phyloP scores from a whole-genome alignment of 495 filamentous ascomycete genomes.

The Neurospora cerealis region DNA sequence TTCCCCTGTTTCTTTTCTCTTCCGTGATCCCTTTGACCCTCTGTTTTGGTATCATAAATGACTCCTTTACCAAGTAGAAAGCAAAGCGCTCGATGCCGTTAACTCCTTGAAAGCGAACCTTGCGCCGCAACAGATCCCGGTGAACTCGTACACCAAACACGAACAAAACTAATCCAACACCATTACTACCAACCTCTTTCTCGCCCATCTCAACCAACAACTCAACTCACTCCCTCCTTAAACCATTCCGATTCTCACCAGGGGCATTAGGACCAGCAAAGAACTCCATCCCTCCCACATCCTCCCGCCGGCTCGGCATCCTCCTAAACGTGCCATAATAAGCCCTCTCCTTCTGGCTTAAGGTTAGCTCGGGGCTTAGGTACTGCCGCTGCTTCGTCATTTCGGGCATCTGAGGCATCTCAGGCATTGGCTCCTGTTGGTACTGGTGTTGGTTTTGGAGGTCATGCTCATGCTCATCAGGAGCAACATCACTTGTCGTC shows the following conservation, averaged over 20 bases:
- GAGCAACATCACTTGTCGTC: neutral
- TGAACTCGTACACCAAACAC: neutral
- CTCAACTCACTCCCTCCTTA: neutral
- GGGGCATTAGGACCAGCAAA: neutral
- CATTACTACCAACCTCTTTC: neutral
- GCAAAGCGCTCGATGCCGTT: neutral
- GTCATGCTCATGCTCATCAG: too few relatives aligned
- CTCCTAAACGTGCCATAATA: neutral
- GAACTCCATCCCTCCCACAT: neutral
- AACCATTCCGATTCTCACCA: neutral
- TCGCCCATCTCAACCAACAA: neutral
- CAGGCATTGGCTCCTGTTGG: neutral
- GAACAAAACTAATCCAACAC: neutral
- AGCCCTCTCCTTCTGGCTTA: neutral
- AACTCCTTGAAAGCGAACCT: neutral
- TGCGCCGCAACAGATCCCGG: neutral
- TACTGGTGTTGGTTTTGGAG: too few relatives aligned
- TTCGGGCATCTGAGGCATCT: neutral
- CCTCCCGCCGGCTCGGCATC: neutral
- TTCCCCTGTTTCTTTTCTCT: neutral
- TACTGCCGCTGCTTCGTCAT: slow-evolving; percentile 37
- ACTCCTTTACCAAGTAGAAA: neutral
- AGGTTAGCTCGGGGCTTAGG: neutral
- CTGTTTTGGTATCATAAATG: neutral
- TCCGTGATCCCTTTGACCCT: neutral